A percentile compares a stretch with the other conserved stretches of the same genome.
Conservation (phyloP, 2,329 filamentous ascomycete genomes). For the Elsinoe fawcettii region DNA sequence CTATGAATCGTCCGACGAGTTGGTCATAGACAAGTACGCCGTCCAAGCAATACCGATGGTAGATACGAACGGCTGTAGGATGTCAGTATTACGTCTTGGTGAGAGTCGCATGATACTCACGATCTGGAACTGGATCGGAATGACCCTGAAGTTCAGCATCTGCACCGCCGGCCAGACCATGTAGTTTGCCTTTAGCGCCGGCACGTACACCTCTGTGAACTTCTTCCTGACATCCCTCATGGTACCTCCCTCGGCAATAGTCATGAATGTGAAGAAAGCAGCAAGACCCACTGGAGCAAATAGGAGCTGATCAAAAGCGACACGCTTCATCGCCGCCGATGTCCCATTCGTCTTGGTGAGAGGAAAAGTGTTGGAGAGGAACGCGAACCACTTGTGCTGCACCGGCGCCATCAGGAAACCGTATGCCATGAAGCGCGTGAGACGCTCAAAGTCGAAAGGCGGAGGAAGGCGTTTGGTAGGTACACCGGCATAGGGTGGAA, state of each 20-base stretch:
- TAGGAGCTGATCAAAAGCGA: conserved; percentile 84
- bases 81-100: conserved; percentile 15
- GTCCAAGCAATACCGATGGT: conserved; percentile 97
- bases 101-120: conserved; percentile 55
- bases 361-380: conserved; percentile 74
- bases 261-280: conserved; percentile 94
- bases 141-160: conserved; percentile 89
- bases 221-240: conserved; percentile 71
- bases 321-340: conserved; percentile 75
- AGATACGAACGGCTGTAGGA: conserved; percentile 77
- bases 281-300: conserved; percentile 87
- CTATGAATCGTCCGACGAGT: conserved; percentile 65
- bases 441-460: conserved; percentile 88
- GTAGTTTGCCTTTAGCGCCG: conserved; percentile 92
- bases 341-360: conserved; percentile 70
- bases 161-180: conserved; percentile 93
- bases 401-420: conserved; percentile 92
- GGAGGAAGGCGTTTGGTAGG: conserved; percentile 57
- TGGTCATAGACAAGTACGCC: conserved; percentile 86
- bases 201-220: conserved; percentile 86
- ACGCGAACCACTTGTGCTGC: conserved; percentile 93
- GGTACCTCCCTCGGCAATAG: conserved; percentile 84
- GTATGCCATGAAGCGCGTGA: conserved; percentile 94
- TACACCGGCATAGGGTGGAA: conserved; percentile 42
- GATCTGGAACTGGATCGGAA: conserved; percentile 94